phyloP scores from a whole-genome alignment of 495 filamentous ascomycete species.

The Corynascus novoguineensis region DNA sequence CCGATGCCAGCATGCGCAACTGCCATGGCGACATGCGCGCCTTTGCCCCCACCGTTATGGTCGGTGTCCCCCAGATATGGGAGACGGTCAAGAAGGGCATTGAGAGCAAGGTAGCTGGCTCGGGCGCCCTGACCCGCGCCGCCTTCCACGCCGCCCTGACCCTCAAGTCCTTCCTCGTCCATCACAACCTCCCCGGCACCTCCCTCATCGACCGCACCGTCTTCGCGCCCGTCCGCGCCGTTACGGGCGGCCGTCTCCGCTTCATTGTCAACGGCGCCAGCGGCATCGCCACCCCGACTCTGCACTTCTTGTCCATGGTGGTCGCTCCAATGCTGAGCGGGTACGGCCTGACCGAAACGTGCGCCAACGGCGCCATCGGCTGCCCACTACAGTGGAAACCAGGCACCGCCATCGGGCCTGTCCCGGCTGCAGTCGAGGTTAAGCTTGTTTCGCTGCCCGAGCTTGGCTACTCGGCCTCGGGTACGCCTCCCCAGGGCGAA shows the following conservation, averaged over 20 bases:
- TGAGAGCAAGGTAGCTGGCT: conserved; percentile 53
- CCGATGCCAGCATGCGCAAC: conserved; percentile 54
- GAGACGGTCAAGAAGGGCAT: conserved; percentile 76
- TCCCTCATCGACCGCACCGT: conserved; percentile 72
- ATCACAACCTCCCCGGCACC: conserved; percentile 60
- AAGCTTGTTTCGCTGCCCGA: conserved; percentile 79
- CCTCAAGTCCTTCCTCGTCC: conserved; percentile 54
- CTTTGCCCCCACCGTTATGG: conserved; percentile 73
- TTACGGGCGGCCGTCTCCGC: conserved; percentile 65
- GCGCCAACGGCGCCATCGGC: conserved; percentile 61
- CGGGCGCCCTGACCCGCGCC: conserved; percentile 26
- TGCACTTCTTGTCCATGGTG: conserved; percentile 72
- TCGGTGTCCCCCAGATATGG: conserved; percentile 80
- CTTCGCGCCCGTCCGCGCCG: conserved; percentile 64
- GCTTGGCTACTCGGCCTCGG: conserved; percentile 72
- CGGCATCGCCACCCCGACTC: conserved; percentile 69
- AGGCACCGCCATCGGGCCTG: conserved; percentile 70
- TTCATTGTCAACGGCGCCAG: conserved; percentile 80
- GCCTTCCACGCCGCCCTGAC: conserved; percentile 44
- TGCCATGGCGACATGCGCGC: conserved; percentile 65
- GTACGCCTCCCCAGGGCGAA: conserved; percentile 80
- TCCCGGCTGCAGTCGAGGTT: conserved; percentile 57
- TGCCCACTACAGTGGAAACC: conserved; percentile 62
- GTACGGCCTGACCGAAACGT: conserved; percentile 87
- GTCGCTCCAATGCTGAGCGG: conserved; percentile 73